phyloP scores from a whole-genome alignment of 331 rosid genomes.

The Erythrophleum ivorense region DNA sequence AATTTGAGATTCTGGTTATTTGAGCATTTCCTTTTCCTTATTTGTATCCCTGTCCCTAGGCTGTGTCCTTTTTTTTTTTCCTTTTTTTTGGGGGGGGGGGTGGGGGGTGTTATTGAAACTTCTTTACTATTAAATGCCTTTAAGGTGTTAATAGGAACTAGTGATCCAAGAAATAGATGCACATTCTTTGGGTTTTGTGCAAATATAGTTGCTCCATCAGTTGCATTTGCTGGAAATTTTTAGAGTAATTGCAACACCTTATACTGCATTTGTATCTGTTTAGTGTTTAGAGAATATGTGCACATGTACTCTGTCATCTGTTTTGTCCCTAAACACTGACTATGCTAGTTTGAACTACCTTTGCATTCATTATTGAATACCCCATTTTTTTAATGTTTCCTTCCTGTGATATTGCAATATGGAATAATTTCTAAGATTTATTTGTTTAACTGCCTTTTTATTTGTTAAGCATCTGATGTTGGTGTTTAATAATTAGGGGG shows the following conservation, averaged over 20 bases:
- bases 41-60: slow-evolving; percentile 17
- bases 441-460: slow-evolving; percentile 24
- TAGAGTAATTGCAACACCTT: background rate
- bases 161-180: slow-evolving; percentile 21
- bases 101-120: background rate
- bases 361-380: slow-evolving; percentile 1
- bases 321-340: slow-evolving; percentile 15
- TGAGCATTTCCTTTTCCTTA: slow-evolving; percentile 24
- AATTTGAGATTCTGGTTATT: background rate
- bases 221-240: slow-evolving; percentile 36
- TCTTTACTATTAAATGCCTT: background rate
- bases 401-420: slow-evolving; percentile 22
- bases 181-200: slow-evolving; percentile 22
- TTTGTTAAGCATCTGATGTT: slow-evolving; percentile 43
- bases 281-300: slow-evolving; percentile 4
- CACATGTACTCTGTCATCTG: slow-evolving; percentile 14
- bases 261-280: slow-evolving; percentile 6
- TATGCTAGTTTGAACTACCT: slow-evolving; percentile 15
- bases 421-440: slow-evolving; percentile 4
- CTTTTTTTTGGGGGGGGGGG: too few species aligned
- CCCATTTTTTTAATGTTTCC: slow-evolving; percentile 1
- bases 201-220: slow-evolving; percentile 9
- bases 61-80: background rate
- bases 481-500: slow-evolving; percentile 71
- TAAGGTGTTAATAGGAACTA: background rate